Evolutionary conservation across 108 stramenopile species (phyloP).

Genomic region (Schizochytrium sp.): DNA sequence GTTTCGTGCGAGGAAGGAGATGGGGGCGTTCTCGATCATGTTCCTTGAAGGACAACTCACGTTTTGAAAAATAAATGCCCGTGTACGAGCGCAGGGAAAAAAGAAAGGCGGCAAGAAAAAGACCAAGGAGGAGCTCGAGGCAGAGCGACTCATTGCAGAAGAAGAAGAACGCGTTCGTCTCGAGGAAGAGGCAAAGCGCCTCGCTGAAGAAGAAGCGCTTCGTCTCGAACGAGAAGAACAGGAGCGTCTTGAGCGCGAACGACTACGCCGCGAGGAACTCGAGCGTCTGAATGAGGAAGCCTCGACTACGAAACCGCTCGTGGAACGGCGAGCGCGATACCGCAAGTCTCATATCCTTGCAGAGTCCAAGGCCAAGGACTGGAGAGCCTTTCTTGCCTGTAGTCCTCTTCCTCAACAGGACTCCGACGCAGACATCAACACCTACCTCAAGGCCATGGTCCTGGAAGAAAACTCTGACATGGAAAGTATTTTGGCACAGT

Average conservation of each 20-base stretch:
- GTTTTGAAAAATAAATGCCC: too few species aligned
- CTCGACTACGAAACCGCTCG: background rate
- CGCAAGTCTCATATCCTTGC: background rate
- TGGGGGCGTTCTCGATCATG: too few species aligned
- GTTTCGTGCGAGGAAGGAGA: too few species aligned
- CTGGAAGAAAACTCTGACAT: background rate
- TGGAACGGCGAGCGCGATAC: background rate
- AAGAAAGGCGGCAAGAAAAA: background rate
- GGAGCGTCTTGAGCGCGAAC: background rate
- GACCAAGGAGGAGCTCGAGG: conserved; percentile 8
- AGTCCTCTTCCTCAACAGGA: background rate
- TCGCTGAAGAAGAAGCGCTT: background rate
- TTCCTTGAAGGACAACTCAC: too few species aligned
- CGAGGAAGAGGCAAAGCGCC: background rate
- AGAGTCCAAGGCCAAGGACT: background rate
- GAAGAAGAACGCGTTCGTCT: background rate
- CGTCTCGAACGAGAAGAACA: background rate
- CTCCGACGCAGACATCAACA: conserved; percentile 1
- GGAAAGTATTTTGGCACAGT: background rate
- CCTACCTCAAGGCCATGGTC: background rate
- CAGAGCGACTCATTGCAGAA: background rate
- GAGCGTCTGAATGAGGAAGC: background rate
- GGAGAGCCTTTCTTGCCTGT: background rate
- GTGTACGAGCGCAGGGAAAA: background rate
- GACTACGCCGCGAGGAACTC: background rate